These are phyloP conservation scores for Glebionis coronaria DNA, from an alignment of 129 eudicot genomes.

Conservation along the genomic window DNA sequence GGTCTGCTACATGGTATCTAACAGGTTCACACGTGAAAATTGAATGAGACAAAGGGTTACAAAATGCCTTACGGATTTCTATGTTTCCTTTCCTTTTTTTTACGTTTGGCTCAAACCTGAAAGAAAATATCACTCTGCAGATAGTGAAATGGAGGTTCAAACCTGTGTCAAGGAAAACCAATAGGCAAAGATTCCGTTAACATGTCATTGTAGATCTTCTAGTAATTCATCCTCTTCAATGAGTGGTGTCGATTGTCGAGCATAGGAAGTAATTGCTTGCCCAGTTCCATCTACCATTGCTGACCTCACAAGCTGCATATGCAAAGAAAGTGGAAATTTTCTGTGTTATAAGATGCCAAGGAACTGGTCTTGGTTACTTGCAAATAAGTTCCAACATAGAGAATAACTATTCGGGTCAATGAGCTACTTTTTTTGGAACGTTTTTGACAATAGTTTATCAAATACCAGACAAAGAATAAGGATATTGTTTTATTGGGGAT, in stretches of 20 bases:
- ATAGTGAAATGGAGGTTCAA: neutral
- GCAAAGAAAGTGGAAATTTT: neutral
- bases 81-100: neutral
- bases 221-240: slow-evolving; percentile 53
- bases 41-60: slow-evolving; percentile 12
- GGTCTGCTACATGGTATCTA: neutral
- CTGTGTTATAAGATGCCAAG: neutral
- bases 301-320: slow-evolving; percentile 74
- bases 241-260: slow-evolving; percentile 35
- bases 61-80: slow-evolving; percentile 14
- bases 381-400: neutral
- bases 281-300: slow-evolving; percentile 62
- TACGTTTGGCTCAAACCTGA: neutral
- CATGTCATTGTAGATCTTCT: slow-evolving; percentile 44
- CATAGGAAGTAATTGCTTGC: slow-evolving; percentile 44
- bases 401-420: neutral
- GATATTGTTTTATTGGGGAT: neutral
- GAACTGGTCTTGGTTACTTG: neutral
- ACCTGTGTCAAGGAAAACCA: neutral
- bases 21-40: neutral
- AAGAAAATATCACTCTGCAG: neutral
- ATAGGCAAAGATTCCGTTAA: neutral
- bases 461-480: neutral
- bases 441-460: neutral
- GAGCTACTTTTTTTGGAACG: neutral